Base-by-base conservation (phyloP, 345 rosid genomes). In the Populus davidiana region DNA sequence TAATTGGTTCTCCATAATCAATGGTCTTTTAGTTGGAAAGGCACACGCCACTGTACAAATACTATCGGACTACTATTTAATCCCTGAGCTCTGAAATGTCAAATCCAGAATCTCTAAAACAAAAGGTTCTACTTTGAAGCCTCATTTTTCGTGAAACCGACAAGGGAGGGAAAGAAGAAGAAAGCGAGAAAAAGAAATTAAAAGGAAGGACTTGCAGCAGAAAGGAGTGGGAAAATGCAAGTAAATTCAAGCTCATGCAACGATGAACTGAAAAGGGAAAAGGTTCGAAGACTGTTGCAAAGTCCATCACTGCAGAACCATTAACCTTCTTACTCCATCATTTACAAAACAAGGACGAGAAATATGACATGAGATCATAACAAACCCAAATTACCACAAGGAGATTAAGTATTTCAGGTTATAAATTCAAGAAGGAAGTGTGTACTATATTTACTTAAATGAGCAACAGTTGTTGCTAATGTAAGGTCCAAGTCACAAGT, bases 31-130 rank as follows among this genome's bases (percentile, higher is more conserved):
- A 27, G 35, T 8, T 56, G 21, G 63, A 31, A 17, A 54, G 8
- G 36, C 73, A 54, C 18, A 33, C 20, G 27, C 31, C 38, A 70
- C 63, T 16, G 62, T 75, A 21, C 64, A 33, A 70, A 79, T 67
- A 71, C 78, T 36, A 81, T 70, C 83, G 64, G 71, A 77, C 69
- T 41, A 86, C 89, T 84, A 73, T 82, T 83, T 81, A 76, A 75
- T 75, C 83, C 82, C 77, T 74, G 85, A 83, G 78, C 89, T 77
- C 59, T 80, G 89, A 90, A 83, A 83, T 65, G 91, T 89, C 97
- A 81, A 89, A 89, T 83, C 87, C 93, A 90, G 92, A 89, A 89
- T 88, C 90, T 83, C 80, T 71, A 83, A 67, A 76, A 80, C 81
- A 80, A 75, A 83, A 79, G 72, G 71, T 75, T 87, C 78, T 72